phyloP scores from a whole-genome alignment of 2,329 filamentous ascomycete genomes.

The Pyricularia pennisetigena region DNA sequence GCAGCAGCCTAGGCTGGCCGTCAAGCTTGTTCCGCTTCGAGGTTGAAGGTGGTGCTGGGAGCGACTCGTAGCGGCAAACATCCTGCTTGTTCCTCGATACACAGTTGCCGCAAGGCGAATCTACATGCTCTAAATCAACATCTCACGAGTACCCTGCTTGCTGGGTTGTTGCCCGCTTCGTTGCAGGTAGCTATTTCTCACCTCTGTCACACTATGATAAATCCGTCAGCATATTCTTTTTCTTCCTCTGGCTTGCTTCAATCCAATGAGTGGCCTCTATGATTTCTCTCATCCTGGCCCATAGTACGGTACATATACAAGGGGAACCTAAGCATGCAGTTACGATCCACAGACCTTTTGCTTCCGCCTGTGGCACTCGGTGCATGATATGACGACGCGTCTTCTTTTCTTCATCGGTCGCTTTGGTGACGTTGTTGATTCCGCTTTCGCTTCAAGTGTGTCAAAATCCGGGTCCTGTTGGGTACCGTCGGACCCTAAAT shows the following conservation, averaged over 20 bases:
- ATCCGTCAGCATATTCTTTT: not conserved
- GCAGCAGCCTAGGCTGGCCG: not conserved
- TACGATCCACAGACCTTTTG: conserved; percentile 34
- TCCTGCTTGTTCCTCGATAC: conserved; percentile 44
- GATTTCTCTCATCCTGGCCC: not conserved
- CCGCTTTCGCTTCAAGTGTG: not conserved
- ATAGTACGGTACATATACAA: not conserved
- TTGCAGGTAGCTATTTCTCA: not conserved
- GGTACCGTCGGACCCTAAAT: not conserved
- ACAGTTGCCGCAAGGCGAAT: conserved; percentile 49
- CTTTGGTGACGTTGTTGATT: conserved; percentile 10
- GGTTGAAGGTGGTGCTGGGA: conserved; percentile 29
- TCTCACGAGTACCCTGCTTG: not conserved
- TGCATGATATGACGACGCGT: conserved; percentile 52
- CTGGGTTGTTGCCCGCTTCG: not conserved
- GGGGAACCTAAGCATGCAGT: not conserved
- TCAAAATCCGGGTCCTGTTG: not conserved
- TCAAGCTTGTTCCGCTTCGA: not conserved
- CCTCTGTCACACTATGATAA: conserved; percentile 44
- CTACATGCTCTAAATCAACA: not conserved
- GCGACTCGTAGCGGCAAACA: conserved; percentile 47
- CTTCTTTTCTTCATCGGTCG: conserved; percentile 44
- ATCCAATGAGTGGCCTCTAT: not conserved
- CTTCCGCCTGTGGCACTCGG: conserved; percentile 54
- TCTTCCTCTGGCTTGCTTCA: not conserved